phyloP scores from a whole-genome alignment of 2,329 filamentous ascomycete genomes.

The Colletotrichum sp. region DNA sequence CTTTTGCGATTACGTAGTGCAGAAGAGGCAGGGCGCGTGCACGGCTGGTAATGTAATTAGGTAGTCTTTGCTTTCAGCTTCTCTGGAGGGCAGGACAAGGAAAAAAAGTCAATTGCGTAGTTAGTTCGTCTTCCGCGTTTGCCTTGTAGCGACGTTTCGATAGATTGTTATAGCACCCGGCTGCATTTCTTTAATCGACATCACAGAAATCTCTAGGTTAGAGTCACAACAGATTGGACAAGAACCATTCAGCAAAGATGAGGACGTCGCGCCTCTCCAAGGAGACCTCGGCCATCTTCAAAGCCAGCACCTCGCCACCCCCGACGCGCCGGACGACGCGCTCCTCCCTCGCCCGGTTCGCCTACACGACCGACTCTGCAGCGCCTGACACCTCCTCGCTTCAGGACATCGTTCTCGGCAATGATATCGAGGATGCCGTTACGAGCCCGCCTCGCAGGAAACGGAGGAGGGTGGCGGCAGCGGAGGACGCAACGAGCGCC shows the following conservation, averaged over 20 bases:
- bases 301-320: conserved; percentile 37
- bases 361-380: conserved; percentile 34
- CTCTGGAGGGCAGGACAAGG: background rate
- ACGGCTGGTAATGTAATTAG: background rate
- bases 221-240: background rate
- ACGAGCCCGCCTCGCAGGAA: conserved; percentile 41
- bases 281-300: conserved; percentile 62
- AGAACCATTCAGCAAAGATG: conserved; percentile 41
- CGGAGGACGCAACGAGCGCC: conserved; percentile 22
- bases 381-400: background rate
- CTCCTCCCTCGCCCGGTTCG: conserved; percentile 53
- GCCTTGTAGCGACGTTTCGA: background rate
- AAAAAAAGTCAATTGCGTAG: background rate
- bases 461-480: conserved; percentile 46
- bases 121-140: background rate
- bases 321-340: conserved; percentile 53
- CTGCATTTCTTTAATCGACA: background rate
- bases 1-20: background rate
- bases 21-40: background rate
- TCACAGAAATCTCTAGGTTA: background rate
- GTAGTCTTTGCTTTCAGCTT: background rate
- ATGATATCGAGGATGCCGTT: conserved; percentile 64
- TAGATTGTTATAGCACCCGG: background rate
- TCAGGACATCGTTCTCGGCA: background rate
- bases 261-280: conserved; percentile 62